Conservation (phyloP, 495 filamentous ascomycete genomes). For the Hyaloscypha hepaticicola region DNA sequence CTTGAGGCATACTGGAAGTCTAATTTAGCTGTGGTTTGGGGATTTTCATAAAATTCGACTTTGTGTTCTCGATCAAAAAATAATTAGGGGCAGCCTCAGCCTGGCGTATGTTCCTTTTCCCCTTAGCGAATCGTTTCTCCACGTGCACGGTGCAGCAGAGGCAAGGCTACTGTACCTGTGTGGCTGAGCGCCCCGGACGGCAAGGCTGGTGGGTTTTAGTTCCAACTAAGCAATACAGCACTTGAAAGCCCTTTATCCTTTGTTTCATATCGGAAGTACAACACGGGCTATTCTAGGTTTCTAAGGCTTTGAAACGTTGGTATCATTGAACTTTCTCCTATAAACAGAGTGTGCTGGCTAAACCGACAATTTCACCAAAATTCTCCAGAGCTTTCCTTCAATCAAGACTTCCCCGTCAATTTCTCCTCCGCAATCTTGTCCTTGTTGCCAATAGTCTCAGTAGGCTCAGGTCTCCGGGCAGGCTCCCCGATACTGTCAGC, state of each 20-base stretch:
- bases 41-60: no score
- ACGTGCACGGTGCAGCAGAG: no score
- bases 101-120: no score
- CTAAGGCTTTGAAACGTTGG: neutral
- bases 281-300: neutral
- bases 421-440: conserved; percentile 46
- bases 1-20: no score
- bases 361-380: neutral
- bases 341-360: conserved; percentile 10
- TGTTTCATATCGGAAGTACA: no score
- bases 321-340: conserved; percentile 14
- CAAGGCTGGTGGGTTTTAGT: neutral
- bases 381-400: neutral
- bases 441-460: conserved; percentile 40
- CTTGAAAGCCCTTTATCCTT: no score
- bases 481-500: conserved; percentile 42
- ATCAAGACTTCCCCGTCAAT: conserved; percentile 37
- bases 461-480: conserved; percentile 34
- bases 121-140: no score
- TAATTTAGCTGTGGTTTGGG: no score
- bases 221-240: neutral
- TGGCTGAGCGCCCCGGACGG: neutral
- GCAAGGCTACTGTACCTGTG: neutral
- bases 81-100: no score
- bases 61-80: no score